phyloP scores from a whole-genome alignment of 225 moss, liverwort and hornwort species.

The Lunularia cruciata region DNA sequence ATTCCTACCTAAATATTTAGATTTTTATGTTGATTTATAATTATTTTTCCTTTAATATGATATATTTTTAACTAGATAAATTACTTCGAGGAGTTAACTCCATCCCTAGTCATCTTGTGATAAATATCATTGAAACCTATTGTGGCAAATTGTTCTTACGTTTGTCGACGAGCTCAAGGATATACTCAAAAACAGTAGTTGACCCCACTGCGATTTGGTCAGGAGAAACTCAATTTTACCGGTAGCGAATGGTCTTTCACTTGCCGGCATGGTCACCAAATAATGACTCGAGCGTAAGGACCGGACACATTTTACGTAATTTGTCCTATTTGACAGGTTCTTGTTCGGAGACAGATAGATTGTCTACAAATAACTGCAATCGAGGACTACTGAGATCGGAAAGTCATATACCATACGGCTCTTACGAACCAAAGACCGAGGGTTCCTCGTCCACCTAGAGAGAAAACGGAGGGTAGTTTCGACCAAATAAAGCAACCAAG shows the following conservation, averaged over 20 bases:
- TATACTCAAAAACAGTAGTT: conserved; percentile 1
- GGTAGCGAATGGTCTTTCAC: background rate
- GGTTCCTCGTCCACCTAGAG: background rate
- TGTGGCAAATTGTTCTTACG: conserved; percentile 2
- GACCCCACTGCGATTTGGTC: background rate
- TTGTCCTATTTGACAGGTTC: conserved; percentile 6
- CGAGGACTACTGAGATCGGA: no score
- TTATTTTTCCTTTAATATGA: no score
- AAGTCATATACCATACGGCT: background rate
- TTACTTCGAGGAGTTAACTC: no score
- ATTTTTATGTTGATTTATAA: no score
- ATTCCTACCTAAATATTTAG: no score
- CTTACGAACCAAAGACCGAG: background rate
- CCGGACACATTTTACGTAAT: background rate
- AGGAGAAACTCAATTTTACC: background rate
- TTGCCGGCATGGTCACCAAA: no score
- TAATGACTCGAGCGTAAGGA: background rate
- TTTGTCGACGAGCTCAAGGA: background rate
- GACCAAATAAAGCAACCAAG: no score
- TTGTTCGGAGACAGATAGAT: background rate
- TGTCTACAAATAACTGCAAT: background rate
- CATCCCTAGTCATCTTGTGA: no score
- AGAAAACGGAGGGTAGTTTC: background rate
- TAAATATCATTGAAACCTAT: no score
- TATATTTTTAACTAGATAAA: no score